These are phyloP conservation scores for Bonnemaisonia californica DNA, from an alignment of 31 red algal genomes.

Conservation along the genomic window DNA sequence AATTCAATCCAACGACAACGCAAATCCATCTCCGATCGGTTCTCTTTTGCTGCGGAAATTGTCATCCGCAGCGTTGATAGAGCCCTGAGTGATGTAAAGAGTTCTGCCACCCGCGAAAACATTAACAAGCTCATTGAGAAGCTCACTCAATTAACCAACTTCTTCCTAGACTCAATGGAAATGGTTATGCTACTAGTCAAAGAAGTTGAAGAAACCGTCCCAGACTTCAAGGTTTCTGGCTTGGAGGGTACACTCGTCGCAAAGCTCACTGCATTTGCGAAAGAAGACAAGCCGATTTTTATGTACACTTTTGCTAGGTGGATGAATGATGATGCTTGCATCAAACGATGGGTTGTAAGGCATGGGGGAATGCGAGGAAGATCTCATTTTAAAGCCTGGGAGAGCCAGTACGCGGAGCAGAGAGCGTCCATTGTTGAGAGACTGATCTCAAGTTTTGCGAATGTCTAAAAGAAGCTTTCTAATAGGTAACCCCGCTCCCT, in stretches of 20 bases:
- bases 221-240: constrained; percentile 28
- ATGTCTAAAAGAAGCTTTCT: too few relatives aligned
- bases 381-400: constrained; percentile 40
- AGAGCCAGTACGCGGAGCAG: constrained; percentile 18
- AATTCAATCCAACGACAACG: constrained; percentile 11
- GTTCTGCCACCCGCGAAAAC: background rate
- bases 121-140: constrained; percentile 35
- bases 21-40: constrained; percentile 40
- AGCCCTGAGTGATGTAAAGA: constrained; percentile 25
- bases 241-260: constrained; percentile 25
- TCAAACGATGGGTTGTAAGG: constrained; percentile 39
- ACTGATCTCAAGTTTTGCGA: background rate
- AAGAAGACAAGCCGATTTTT: constrained; percentile 10
- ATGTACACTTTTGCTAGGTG: constrained; percentile 50
- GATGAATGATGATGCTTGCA: constrained; percentile 41
- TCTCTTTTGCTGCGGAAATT: constrained; percentile 43
- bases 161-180: constrained; percentile 54
- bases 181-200: constrained; percentile 13
- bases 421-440: constrained; percentile 26
- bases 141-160: constrained; percentile 21
- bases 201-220: constrained; percentile 6
- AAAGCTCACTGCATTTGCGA: constrained; percentile 39
- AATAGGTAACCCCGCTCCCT: too few relatives aligned
- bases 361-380: constrained; percentile 36
- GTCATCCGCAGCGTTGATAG: constrained; percentile 42